Base-by-base conservation (phyloP, 2,329 filamentous ascomycete genomes). In the Paecilomyces niveus region DNA sequence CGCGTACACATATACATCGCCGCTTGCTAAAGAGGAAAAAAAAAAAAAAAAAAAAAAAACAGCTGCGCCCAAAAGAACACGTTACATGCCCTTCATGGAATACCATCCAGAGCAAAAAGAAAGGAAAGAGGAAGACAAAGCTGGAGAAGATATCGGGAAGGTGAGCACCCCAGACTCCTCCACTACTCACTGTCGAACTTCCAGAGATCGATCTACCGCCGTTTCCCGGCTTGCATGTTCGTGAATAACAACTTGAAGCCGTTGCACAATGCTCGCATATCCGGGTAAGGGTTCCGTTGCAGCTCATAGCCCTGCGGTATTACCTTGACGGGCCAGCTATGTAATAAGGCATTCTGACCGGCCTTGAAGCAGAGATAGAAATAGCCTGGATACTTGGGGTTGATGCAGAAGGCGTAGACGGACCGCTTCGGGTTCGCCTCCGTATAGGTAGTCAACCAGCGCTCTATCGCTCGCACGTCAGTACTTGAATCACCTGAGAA, bases 281-380 rank as follows among this genome's bases (percentile, higher is more conserved):
- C 92, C 0, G 94, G 93, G 72, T 99, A 99, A 56, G 88, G 85
- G 65, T 89, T 89, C 65, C 89, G 89, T 76, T 92, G 86, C 67
- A 99, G 82, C 78, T 97, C 92, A 70, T 93, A 99, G 4, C 90
- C 94, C 68, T 95, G 89, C 2, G 94, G 94, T 18, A 97, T 89
- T 39, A 97, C 87, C 67, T 94, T 92, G 63, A 99, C 90, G 4
- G 86, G 85, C 87, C 93, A 92, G 53, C 85, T 86, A 62, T 89
- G 86, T 56, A 93, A 85, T 52, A 81, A 82, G 2, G 90, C 89
- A 54, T 83, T 81, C 66, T 87, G 83, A 61, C 90, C 93, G 24
- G 92, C 90, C 79, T 97, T 97, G 85, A 97, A 99, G 79, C 92
- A 96, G 49, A 99, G 84, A 78, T 86, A 89, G 77, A 99, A 99